Evolutionary conservation across 805 yeast genomes (phyloP), one percentile per base, ranked within the genome.

Genomic region (Barnettozyma californica): DNA sequence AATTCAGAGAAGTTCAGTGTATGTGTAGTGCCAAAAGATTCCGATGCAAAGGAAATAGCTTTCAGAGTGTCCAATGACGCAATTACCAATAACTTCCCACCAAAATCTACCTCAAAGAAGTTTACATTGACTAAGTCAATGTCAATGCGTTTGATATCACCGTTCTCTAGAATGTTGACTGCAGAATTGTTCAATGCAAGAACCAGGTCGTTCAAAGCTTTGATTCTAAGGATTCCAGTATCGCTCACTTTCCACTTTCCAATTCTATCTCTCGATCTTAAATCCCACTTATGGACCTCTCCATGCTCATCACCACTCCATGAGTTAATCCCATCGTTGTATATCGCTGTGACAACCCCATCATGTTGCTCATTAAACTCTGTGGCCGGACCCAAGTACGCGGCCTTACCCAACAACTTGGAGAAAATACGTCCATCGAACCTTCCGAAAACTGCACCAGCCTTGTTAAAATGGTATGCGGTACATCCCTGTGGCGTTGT

Each of bases 281-380:
- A 8, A 19, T 59, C 59, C 45, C 58, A 51, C 4, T 53, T 36
- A n/a, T 36, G 41, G 3, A 59, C 44, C 8, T 31, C 33, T 1
- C 65, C 64, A 4, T 19, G 38, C 13, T 38, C 48, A 38, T 58
- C 63, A n/a, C 57, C 65, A 48, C 56, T 52, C 38, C 54, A 60
- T 35, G 54, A 48, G 14, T 47, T 20, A n/a, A 39, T 26, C 19
- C 54, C 58, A 42, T 51, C 55, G 36, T 41, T 51, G 41, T 51
- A 41, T 2, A 60, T 36, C 2, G 55, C 41, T 4, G 56, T 55
- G 4, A 60, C 53, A 43, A 45, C 47, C 1, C 45, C 35, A 1
- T 33, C 45, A 16, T 37, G 38, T 38, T 57, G 58, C 2, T 34
- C 27, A 7, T 35, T 37, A 21, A 61, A 46, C 7, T 36, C 21